Conservation (phyloP, 1,284 basidiomycete species). For the Papiliotrema flavescens region DNA sequence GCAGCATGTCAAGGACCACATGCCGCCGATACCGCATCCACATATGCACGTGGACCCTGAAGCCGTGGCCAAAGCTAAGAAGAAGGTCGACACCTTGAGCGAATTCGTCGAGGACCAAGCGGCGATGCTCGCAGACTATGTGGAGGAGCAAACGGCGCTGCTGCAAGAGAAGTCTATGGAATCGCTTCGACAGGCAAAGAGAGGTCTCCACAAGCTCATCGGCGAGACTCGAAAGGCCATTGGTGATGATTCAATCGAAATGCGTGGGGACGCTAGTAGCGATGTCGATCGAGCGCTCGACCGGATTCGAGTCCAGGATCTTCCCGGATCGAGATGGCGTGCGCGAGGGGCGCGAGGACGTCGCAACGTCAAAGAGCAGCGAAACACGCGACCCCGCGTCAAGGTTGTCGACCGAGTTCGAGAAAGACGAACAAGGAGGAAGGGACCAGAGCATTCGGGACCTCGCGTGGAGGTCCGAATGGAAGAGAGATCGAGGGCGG, state of each 20-base stretch:
- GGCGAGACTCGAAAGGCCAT: conserved; percentile 7
- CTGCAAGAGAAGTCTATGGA: conserved; percentile 17
- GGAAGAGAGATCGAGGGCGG: conserved; percentile 2
- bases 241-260: neutral
- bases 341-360: neutral
- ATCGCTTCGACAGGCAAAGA: conserved; percentile 20
- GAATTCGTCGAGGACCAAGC: conserved; percentile 19
- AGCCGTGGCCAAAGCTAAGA: neutral
- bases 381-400: neutral
- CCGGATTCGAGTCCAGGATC: too few relatives aligned
- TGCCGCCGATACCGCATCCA: neutral
- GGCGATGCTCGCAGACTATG: conserved; percentile 12
- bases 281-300: neutral
- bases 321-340: conserved; percentile 4
- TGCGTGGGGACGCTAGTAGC: neutral
- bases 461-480: conserved; percentile 7
- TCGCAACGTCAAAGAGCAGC: neutral
- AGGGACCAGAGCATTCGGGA: neutral
- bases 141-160: conserved; percentile 14
- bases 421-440: neutral
- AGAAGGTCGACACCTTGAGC: conserved; percentile 10
- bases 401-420: neutral
- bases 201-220: conserved; percentile 25
- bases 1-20: neutral
- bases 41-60: neutral